Conservation (phyloP, 345 rosid species). For the Garcia nutans region DNA sequence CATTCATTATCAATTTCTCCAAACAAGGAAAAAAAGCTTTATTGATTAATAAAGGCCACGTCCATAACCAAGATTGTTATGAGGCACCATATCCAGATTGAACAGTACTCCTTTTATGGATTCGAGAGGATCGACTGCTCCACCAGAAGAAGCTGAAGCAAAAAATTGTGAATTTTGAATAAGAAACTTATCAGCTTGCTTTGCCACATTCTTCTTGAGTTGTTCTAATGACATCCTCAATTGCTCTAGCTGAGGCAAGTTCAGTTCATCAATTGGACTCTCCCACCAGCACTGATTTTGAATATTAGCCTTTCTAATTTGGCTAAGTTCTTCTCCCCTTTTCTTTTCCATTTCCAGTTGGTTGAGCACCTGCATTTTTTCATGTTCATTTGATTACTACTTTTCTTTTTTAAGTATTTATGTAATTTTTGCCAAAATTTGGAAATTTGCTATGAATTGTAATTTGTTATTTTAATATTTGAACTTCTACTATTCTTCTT, state of each 20-base stretch:
- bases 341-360: conserved; percentile 22
- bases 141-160: conserved; percentile 15
- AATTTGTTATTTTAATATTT: no score
- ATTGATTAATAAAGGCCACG: conserved; percentile 16
- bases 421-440: no score
- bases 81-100: conserved; percentile 16
- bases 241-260: conserved; percentile 14
- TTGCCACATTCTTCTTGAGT: conserved; percentile 16
- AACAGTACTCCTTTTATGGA: neutral
- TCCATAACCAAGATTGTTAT: conserved; percentile 7
- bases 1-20: neutral
- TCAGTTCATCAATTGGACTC: conserved; percentile 13
- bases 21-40: neutral
- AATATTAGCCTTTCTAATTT: conserved; percentile 5
- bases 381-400: neutral
- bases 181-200: conserved; percentile 3
- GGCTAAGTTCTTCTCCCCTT: conserved; percentile 7
- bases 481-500: no score
- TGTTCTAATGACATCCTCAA: conserved; percentile 5
- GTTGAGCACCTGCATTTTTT: neutral
- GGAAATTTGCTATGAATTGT: no score
- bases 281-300: conserved; percentile 21
- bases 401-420: neutral
- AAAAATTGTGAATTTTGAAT: conserved; percentile 4
- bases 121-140: conserved; percentile 12